Evolutionary conservation across 208 protist genomes (phyloP), one percentile per base, ranked within the genome.

Genomic region (Leishmania tropica): DNA sequence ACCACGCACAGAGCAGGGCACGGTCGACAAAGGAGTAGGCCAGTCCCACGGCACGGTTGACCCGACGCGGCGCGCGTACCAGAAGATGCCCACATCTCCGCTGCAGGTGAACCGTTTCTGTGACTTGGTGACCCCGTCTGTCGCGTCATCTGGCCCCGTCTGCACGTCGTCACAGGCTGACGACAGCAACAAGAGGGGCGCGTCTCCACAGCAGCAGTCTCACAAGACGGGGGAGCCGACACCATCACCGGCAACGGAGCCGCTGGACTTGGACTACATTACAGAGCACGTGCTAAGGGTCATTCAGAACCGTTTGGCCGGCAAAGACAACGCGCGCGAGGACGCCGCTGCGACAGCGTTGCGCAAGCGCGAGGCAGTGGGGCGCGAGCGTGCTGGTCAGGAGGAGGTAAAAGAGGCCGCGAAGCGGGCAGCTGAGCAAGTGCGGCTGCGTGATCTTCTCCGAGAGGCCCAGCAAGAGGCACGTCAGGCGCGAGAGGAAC

Each of bases 261-360:
- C 72, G 8, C 15, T 74, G 17, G 77, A 85, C 35, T 42, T 85
- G 72, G 53, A 81, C 64, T 75, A 40, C 62, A 78, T 85, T 45
- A 81, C 82, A 11, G 82, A 81, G 19, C 77, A 79, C 40, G 82
- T 85, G 17, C 56, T 81, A 76, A 72, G 70, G n/a, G 72, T 78
- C 51, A 78, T 85, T 58, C 62, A 67, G 2, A 37, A 72, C 0
- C 77, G 76, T 24, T 56, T 85, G 62, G 40, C 17, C 10, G 58
- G 76, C 24, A 71, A 15, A 19, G 45, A 51, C 17, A 62, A 75
- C 15, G 37, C 28, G 42, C 53, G 6, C n/a, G 21, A 51, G 42
- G 53, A 56, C 0, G 74, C 31, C 8, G 73, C 35, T 15, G 67
- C 31, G 24, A 71, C 37, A 42, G 60, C 75, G 40, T 37, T 31